Evolutionary conservation across 306 rosid genomes (phyloP).

Genomic region (Vigna reflexopilosa): DNA sequence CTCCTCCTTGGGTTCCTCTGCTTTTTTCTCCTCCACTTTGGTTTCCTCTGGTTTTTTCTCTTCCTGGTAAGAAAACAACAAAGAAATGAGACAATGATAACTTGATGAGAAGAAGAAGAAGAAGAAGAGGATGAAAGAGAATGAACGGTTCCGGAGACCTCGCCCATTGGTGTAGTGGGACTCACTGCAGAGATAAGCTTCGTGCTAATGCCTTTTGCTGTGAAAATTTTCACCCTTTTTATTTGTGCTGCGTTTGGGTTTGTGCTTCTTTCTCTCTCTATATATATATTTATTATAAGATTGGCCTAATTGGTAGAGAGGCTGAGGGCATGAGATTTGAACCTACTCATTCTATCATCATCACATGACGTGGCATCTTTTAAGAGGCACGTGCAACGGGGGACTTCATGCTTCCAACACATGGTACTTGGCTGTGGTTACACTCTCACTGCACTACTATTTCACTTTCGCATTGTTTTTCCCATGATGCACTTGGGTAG

Average conservation of each 20-base stretch:
- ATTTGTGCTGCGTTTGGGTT: not conserved
- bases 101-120: not conserved
- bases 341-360: conserved; percentile 44
- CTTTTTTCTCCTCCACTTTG: conserved; percentile 44
- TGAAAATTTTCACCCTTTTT: not conserved
- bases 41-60: conserved; percentile 57
- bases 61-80: conserved; percentile 38
- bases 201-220: not conserved
- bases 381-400: conserved; percentile 68
- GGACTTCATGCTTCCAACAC: conserved; percentile 44
- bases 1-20: conserved; percentile 24
- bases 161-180: conserved; percentile 57
- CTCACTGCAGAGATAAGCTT: conserved; percentile 33
- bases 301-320: not conserved
- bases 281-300: not conserved
- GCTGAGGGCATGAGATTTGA: conserved; percentile 51
- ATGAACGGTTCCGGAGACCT: conserved; percentile 47
- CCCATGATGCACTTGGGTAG: not conserved
- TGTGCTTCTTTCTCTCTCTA: not conserved
- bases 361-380: conserved; percentile 62
- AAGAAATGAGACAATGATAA: conserved; percentile 3
- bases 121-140: not conserved
- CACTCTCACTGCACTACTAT: not conserved
- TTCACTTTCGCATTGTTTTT: too few species aligned
- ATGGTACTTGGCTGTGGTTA: conserved; percentile 34